Evolutionary conservation across 441 rosid species (phyloP).

Genomic region (Erysimum cheiri): DNA sequence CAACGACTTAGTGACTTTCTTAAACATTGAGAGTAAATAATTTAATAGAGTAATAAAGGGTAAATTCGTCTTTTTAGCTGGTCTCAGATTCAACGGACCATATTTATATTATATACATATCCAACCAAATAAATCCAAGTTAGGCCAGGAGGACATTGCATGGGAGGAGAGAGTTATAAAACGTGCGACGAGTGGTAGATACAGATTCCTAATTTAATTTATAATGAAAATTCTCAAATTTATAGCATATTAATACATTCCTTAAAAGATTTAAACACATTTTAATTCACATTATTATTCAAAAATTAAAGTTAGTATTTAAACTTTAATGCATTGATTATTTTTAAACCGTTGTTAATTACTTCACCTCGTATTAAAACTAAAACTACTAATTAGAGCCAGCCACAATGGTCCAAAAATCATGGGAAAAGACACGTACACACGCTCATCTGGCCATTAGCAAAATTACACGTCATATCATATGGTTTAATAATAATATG

Average conservation of each 20-base stretch:
- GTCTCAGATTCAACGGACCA: constrained; percentile 30
- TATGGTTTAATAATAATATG: not conserved
- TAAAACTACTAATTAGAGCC: not conserved
- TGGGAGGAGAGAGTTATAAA: constrained; percentile 11
- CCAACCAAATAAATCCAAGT: constrained; percentile 32
- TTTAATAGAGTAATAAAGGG: not conserved
- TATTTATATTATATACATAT: not conserved
- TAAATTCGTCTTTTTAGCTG: not conserved
- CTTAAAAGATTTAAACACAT: not conserved
- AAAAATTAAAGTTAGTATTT: too few relatives aligned
- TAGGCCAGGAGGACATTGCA: constrained; percentile 33
- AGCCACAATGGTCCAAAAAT: constrained; percentile 17
- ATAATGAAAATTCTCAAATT: not conserved
- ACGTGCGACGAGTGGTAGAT: constrained; percentile 36
- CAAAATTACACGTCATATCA: constrained; percentile 34
- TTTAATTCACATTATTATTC: not conserved
- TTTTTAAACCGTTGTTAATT: not conserved
- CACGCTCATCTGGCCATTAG: constrained; percentile 3
- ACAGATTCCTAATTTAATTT: not conserved
- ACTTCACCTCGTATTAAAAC: not conserved
- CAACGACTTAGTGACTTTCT: constrained; percentile 12
- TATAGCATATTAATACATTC: not conserved
- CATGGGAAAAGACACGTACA: constrained; percentile 33
- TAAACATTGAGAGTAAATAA: not conserved
- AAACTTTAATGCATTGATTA: not conserved